A percentile compares a stretch with the other conserved stretches of the same genome.
phyloP scores from a whole-genome alignment of 257 asterid genomes.

The Eucommia ulmoides region DNA sequence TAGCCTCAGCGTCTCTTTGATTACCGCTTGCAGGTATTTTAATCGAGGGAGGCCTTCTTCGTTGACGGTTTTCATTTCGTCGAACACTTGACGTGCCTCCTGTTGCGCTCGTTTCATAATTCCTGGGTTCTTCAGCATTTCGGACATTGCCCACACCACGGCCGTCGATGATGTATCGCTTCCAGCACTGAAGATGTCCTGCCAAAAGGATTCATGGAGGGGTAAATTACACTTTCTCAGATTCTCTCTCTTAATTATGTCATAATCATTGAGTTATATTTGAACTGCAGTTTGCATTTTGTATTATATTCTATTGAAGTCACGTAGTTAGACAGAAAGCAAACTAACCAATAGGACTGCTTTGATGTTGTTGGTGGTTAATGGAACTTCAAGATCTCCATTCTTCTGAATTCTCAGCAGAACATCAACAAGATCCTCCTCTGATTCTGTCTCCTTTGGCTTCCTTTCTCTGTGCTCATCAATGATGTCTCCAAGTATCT shows the following conservation, averaged over 20 bases:
- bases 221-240: background rate
- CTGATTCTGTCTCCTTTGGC: conserved; percentile 4
- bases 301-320: background rate
- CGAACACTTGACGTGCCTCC: conserved; percentile 17
- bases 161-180: conserved; percentile 24
- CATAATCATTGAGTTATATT: too few species aligned
- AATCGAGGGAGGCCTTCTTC: conserved; percentile 11
- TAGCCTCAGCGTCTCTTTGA: conserved; percentile 26
- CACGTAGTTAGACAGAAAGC: background rate
- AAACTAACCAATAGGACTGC: conserved; percentile 18
- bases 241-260: too few species aligned
- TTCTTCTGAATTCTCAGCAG: conserved; percentile 20
- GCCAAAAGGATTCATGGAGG: background rate
- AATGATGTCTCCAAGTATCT: conserved; percentile 6
- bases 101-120: conserved; percentile 19
- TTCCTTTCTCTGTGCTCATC: conserved; percentile 8
- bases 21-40: conserved; percentile 21
- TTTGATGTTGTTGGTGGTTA: conserved; percentile 15
- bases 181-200: conserved; percentile 32
- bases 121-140: conserved; percentile 19
- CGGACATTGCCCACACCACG: conserved; percentile 31
- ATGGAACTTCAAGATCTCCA: conserved; percentile 15
- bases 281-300: background rate
- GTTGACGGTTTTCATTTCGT: conserved; percentile 5
- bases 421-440: conserved; percentile 26